Percentiles rank a stretch among this genome's conserved stretches.
Evolutionary conservation across 805 yeast genomes (phyloP).

Genomic region (Yarrowia sp.): DNA sequence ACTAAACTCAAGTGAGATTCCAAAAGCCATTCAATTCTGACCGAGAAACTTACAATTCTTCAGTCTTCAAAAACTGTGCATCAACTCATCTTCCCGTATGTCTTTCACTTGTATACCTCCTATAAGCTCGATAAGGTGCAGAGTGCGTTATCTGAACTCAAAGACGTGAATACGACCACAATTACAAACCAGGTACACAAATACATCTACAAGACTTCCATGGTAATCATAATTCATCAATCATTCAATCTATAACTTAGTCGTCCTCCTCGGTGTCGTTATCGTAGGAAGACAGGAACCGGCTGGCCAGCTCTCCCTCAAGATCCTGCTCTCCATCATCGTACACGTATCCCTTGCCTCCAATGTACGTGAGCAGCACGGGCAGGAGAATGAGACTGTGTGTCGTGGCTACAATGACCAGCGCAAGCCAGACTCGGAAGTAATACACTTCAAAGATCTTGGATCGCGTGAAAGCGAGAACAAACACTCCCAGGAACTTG

Average conservation of each 20-base stretch:
- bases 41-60: no score
- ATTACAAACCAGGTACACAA: no score
- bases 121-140: no score
- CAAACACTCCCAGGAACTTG: conserved; percentile 84
- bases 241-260: conserved; percentile 1
- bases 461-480: conserved; percentile 84
- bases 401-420: conserved; percentile 75
- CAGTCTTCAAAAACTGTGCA: no score
- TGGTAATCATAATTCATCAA: neutral
- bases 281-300: conserved; percentile 40
- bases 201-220: no score
- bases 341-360: conserved; percentile 62
- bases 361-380: conserved; percentile 66
- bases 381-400: conserved; percentile 86
- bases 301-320: conserved; percentile 46
- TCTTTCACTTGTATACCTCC: no score
- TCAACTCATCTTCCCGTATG: no score
- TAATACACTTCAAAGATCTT: conserved; percentile 90
- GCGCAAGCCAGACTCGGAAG: conserved; percentile 91
- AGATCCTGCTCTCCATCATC: conserved; percentile 50
- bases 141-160: no score
- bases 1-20: no score
- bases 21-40: no score
- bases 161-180: no score
- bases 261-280: conserved; percentile 19